These are phyloP conservation scores for Hyparrhenia diplandra DNA, from an alignment of 176 grass and related monocot genomes.

Conservation along the genomic window DNA sequence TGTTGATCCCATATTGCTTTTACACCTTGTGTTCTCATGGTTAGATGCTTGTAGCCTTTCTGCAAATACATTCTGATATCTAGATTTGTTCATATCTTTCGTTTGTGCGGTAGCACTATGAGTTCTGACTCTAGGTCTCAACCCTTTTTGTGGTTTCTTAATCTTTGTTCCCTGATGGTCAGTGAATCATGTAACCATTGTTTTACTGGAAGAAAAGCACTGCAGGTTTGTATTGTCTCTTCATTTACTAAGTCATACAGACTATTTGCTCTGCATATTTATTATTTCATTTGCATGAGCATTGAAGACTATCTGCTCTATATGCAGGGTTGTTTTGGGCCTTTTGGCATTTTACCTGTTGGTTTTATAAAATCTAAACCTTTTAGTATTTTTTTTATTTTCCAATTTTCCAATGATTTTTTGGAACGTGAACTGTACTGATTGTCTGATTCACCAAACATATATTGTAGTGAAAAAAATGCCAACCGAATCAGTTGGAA, in stretches of 20 bases:
- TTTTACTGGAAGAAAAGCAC: not conserved
- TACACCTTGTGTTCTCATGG: not conserved
- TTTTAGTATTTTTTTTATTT: not conserved
- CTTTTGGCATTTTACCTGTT: not conserved
- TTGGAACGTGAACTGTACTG: not conserved
- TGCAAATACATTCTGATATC: not conserved
- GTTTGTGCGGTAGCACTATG: not conserved
- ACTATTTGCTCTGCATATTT: not conserved
- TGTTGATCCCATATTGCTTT: not conserved
- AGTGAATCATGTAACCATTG: not conserved
- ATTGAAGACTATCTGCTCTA: not conserved
- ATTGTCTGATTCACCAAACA: not conserved
- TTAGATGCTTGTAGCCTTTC: not conserved
- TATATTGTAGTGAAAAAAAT: not conserved
- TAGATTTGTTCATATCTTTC: not conserved
- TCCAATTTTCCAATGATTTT: not conserved
- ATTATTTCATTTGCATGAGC: not conserved
- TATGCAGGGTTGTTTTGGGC: not conserved
- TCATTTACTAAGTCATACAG: not conserved
- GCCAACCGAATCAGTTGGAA: not conserved
- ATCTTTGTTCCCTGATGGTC: not conserved
- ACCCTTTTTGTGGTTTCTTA: not conserved
- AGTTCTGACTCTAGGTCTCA: not conserved
- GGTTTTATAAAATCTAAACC: not conserved
- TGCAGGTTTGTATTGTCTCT: not conserved